Percentiles rank a stretch among this genome's conserved stretches.
These are phyloP conservation scores for Fusarium dlaminii DNA, from an alignment of 2,329 filamentous ascomycete species.

Conservation along the genomic window DNA sequence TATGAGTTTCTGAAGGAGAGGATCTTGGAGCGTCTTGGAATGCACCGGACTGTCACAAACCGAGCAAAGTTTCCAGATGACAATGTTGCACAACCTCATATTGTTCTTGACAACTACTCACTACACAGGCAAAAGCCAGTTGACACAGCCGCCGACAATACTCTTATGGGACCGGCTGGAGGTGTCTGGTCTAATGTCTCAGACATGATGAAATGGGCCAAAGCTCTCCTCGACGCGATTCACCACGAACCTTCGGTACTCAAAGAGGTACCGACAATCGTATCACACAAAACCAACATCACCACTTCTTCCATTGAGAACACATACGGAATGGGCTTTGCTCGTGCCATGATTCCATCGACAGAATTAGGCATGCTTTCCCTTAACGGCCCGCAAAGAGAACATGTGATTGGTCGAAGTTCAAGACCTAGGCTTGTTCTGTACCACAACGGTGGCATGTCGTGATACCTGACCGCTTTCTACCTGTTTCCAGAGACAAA, in stretches of 20 bases:
- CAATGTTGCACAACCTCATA: fast-evolving
- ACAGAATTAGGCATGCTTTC: not conserved
- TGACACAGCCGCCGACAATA: not conserved
- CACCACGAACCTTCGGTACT: fast-evolving
- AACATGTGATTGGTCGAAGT: fast-evolving
- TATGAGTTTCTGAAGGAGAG: not conserved
- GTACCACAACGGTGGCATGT: not conserved
- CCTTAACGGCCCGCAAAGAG: not conserved
- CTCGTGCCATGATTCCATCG: not conserved
- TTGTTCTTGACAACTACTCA: not conserved
- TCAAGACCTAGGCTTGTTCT: not conserved
- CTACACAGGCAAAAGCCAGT: not conserved
- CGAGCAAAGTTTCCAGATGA: fast-evolving
- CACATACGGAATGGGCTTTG: not conserved
- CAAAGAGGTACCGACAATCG: not conserved
- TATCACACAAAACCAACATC: not conserved
- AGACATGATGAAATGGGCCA: not conserved
- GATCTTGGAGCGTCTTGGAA: fast-evolving
- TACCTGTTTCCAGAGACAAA: not conserved
- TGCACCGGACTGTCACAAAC: not conserved
- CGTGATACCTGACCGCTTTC: not conserved
- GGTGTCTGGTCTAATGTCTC: not conserved
- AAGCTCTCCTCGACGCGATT: not conserved
- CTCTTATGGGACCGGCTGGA: not conserved
- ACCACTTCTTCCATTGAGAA: not conserved